Base-by-base conservation (phyloP, 352 stramenopile species). In the Globisporangium recalcitrans region DNA sequence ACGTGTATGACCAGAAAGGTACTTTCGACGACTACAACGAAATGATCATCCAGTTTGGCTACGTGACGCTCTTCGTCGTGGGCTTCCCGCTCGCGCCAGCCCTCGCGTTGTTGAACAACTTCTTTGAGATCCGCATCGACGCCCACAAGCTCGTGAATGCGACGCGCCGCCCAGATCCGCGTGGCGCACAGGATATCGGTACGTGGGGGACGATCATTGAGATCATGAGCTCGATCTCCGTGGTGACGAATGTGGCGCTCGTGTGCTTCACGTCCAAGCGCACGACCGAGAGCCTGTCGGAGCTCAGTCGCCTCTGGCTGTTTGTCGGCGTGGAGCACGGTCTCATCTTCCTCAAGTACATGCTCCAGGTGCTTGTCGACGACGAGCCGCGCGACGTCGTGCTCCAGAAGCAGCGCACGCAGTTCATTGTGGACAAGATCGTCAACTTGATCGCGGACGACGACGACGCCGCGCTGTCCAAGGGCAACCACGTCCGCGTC, bases 11-110 rank as follows among this genome's bases (percentile, higher is more conserved):
- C 65, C 67, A 82, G 57, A 83, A 85, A 55, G 84, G 82, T 10
- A 90, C 82, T 32, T 90, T 93, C 60, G 84, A 90, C 62, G 84
- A 93, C 73, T 91, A 91, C 77, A 90, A 90, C 65, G 84, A 93
- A 72, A 91, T 93, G 80, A 89, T 90, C 71, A 91, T 93, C 60
- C 84, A 93, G 72, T 93, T 88, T 56, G 84, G 84, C 47, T 98
- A 98, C 74, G 84, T 98, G 32, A 98, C 91, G 53, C 70, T 98
- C 24, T 98, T 98, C 68, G 92, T 96, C 2, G 85, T 91, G 24
- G 81, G 87, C 6, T 98, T 97, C 69, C 94, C 94, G 3, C 69
- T 98, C 21, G 94, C 93, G 42, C 87, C 92, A 29, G 71, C 93
- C 7, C 74, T 97, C 48, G 88, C 91, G 34, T 72, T 96, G 36